A percentile compares a stretch with the other conserved stretches of the same genome.
Evolutionary conservation across 495 filamentous ascomycete genomes (phyloP).

Genomic region (Trichoderma asperelloides): DNA sequence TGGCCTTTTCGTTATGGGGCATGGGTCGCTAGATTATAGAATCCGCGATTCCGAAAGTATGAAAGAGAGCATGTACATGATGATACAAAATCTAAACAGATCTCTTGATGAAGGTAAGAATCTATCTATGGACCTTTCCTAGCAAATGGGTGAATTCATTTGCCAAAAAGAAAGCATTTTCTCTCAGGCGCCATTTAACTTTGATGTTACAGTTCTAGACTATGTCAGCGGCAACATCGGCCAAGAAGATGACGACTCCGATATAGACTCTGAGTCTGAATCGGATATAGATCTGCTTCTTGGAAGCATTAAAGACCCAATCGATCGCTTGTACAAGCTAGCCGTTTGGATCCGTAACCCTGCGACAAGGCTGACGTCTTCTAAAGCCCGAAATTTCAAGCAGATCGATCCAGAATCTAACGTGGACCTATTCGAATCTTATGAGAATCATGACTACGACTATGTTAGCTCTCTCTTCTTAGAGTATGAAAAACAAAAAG

Average conservation of each 20-base stretch:
- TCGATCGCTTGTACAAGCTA: conserved; percentile 19
- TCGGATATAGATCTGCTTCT: background rate
- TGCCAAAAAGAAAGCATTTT: too few relatives aligned
- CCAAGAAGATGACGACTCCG: background rate
- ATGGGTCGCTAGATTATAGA: conserved; percentile 20
- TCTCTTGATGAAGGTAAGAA: background rate
- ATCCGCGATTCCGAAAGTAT: conserved; percentile 17
- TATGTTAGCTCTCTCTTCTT: conserved; percentile 15
- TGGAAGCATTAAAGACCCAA: conserved; percentile 13
- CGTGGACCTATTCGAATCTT: conserved; percentile 14
- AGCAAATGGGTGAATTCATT: too few relatives aligned
- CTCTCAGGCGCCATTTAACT: background rate
- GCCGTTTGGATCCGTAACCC: conserved; percentile 21
- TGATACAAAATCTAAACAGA: background rate
- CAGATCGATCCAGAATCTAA: conserved; percentile 15
- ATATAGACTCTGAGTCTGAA: background rate
- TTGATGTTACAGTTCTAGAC: background rate
- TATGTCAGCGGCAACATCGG: background rate
- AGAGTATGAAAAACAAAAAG: background rate
- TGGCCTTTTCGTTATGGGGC: conserved; percentile 15
- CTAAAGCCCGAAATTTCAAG: conserved; percentile 12
- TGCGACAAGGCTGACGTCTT: conserved; percentile 13
- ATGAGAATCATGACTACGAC: conserved; percentile 11
- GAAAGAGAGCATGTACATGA: background rate
- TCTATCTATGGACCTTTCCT: background rate